These are phyloP conservation scores for Neckera pumila DNA, from an alignment of 225 moss, liverwort and hornwort genomes.

Conservation along the genomic window DNA sequence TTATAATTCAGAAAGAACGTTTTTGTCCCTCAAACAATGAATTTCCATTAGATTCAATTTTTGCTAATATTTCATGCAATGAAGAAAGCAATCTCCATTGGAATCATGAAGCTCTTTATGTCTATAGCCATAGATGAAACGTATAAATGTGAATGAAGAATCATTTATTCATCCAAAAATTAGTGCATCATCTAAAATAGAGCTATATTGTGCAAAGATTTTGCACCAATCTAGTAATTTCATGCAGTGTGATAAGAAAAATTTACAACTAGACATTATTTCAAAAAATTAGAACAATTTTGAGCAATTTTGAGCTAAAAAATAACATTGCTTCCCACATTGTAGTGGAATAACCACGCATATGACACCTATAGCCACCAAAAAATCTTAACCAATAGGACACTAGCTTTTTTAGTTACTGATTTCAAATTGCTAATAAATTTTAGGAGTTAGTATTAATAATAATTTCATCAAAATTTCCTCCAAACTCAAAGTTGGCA, in stretches of 20 bases:
- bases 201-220: background rate
- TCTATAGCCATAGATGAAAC: accelerated
- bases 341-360: accelerated
- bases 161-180: background rate
- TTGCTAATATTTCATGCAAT: background rate
- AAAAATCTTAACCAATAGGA: background rate
- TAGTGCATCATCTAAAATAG: background rate
- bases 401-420: background rate
- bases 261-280: background rate
- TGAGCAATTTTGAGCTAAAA: background rate
- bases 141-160: background rate
- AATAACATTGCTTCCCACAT: background rate
- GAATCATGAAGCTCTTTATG: background rate
- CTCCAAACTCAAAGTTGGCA: background rate
- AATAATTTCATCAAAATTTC: background rate
- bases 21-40: background rate
- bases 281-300: background rate
- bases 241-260: background rate
- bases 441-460: background rate
- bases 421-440: background rate
- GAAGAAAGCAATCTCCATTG: background rate
- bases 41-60: background rate
- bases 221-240: background rate
- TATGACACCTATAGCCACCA: background rate
- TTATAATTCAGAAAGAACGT: background rate